Evolutionary conservation across 176 grass and related monocot species (phyloP).

Genomic region (Musa beccarii): DNA sequence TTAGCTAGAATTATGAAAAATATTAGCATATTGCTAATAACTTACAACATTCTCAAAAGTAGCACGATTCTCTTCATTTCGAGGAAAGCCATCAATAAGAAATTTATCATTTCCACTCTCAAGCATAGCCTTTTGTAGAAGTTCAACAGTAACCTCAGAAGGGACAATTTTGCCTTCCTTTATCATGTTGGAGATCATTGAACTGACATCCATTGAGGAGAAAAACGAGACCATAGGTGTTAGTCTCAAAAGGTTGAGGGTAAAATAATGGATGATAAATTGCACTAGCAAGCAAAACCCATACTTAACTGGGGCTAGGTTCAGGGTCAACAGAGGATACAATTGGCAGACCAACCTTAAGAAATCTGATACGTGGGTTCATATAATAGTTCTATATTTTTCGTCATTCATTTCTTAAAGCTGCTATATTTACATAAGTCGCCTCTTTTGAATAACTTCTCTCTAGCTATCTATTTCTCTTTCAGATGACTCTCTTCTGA

Average conservation of each 20-base stretch:
- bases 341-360: neutral
- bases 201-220: too few relatives aligned
- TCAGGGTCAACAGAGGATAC: neutral
- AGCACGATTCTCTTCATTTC: constrained; percentile 92
- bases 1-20: constrained; percentile 5
- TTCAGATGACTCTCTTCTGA: neutral
- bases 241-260: too few relatives aligned
- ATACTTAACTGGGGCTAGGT: neutral
- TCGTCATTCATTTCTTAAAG: neutral
- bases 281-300: neutral
- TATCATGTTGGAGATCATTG: too few relatives aligned
- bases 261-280: neutral
- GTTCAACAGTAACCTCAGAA: constrained; percentile 84
- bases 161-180: constrained; percentile 93
- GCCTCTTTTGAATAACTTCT: neutral
- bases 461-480: neutral
- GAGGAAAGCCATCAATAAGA: constrained; percentile 81
- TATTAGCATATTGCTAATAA: neutral
- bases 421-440: neutral
- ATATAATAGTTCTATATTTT: neutral
- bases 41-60: constrained; percentile 76
- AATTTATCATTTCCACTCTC: constrained; percentile 75
- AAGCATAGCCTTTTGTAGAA: constrained; percentile 66
- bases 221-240: too few relatives aligned
- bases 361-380: neutral